A percentile compares a stretch with the other conserved stretches of the same genome.
These are phyloP conservation scores for Mortierella sp. DNA, from an alignment of 371 early-diverging fungal genomes.

Conservation along the genomic window DNA sequence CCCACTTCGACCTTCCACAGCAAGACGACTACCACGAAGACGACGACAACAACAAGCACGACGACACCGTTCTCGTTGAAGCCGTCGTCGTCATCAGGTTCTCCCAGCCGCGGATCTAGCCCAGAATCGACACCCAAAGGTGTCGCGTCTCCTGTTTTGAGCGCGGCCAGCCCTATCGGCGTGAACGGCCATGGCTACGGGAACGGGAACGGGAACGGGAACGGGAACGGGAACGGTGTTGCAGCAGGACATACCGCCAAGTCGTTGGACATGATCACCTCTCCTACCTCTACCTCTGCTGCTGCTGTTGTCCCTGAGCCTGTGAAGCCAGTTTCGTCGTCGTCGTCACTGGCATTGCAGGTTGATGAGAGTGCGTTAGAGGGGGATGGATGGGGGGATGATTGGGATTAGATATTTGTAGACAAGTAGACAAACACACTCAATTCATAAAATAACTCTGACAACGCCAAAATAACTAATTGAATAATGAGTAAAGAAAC, in stretches of 20 bases:
- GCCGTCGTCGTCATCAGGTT: background rate
- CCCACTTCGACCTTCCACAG: background rate
- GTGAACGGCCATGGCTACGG: background rate
- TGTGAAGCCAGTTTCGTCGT: background rate
- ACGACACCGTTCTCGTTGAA: slow-evolving; percentile 3
- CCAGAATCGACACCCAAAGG: slow-evolving; percentile 33
- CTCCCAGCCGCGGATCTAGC: slow-evolving; percentile 28
- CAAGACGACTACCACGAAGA: slow-evolving; percentile 11
- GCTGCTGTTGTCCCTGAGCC: background rate
- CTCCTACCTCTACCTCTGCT: background rate
- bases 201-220: background rate
- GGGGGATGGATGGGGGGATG: slow-evolving; percentile 53
- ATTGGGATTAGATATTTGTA: slow-evolving; percentile 33
- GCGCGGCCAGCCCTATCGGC: slow-evolving; percentile 9
- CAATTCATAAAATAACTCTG: too few species aligned
- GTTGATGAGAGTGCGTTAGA: slow-evolving; percentile 38
- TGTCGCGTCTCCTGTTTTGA: slow-evolving; percentile 36
- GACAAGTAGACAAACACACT: background rate
- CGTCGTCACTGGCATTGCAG: slow-evolving; percentile 31
- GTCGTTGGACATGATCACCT: background rate
- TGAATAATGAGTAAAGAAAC: background rate
- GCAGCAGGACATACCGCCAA: background rate
- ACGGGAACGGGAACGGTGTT: background rate
- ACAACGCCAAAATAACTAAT: background rate
- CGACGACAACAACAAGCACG: background rate